Percentiles rank a stretch among this genome's conserved stretches.
Conservation (phyloP, 2,329 filamentous ascomycete genomes). For the Dactylellina cionopaga region DNA sequence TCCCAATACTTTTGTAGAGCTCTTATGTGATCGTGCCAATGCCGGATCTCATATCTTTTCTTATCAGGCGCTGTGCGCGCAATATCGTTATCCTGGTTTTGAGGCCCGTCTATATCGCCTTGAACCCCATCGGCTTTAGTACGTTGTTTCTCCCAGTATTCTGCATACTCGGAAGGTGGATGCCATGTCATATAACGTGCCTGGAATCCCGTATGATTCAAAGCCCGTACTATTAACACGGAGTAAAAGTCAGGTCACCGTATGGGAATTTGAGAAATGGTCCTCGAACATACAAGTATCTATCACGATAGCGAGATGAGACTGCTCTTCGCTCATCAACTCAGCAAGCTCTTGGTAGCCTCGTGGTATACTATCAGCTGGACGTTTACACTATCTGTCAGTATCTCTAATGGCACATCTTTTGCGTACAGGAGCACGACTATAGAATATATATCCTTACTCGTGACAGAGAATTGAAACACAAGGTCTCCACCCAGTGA, state of each 20-base stretch:
- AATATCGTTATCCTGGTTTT: neutral
- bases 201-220: constrained; percentile 6
- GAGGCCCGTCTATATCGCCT: neutral
- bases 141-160: neutral
- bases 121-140: too few species aligned
- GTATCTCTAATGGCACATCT: too few species aligned
- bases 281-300: constrained; percentile 14
- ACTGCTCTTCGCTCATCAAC: constrained; percentile 14
- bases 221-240: constrained; percentile 9
- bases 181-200: neutral
- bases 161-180: neutral
- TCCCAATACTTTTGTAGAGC: constrained; percentile 1
- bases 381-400: neutral
- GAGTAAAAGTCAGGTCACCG: neutral
- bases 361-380: neutral
- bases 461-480: neutral
- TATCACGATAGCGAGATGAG: constrained; percentile 4
- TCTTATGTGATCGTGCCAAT: constrained; percentile 17
- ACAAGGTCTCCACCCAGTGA: neutral
- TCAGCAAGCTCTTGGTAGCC: constrained; percentile 14
- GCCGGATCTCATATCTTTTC: constrained; percentile 15
- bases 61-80: neutral
- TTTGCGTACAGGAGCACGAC: too few species aligned
- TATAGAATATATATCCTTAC: too few species aligned
- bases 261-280: too few species aligned